Evolutionary conservation across 1,284 basidiomycete species (phyloP).

Genomic region (Psilocybe mexicana): DNA sequence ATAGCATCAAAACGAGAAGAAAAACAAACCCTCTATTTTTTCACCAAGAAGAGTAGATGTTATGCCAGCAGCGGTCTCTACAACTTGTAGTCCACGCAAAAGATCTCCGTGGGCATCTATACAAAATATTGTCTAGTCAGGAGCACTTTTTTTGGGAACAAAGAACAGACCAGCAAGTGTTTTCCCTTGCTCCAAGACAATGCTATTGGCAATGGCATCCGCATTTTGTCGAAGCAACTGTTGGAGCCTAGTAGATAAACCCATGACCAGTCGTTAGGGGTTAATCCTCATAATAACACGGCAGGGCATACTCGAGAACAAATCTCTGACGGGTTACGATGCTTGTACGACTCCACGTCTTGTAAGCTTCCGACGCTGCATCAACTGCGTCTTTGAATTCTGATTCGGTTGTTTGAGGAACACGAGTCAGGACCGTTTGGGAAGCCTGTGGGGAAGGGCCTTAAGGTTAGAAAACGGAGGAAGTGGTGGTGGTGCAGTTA

Average conservation of each 20-base stretch:
- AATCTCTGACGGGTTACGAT: constrained; percentile 88
- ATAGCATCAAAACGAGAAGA: not conserved
- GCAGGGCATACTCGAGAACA: constrained; percentile 73
- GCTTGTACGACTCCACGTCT: constrained; percentile 87
- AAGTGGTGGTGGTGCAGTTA: constrained; percentile 30
- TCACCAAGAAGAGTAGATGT: constrained; percentile 87
- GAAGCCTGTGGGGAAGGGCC: constrained; percentile 61
- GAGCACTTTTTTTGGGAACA: not conserved
- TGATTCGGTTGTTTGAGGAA: constrained; percentile 83
- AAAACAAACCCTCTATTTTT: constrained; percentile 77
- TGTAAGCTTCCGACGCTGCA: constrained; percentile 86
- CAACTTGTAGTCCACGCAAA: constrained; percentile 91
- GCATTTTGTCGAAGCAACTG: constrained; percentile 77
- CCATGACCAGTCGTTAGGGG: not conserved
- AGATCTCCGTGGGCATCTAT: constrained; percentile 93
- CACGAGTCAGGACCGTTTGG: constrained; percentile 84
- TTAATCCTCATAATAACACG: not conserved
- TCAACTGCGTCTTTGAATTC: constrained; percentile 90
- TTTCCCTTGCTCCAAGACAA: constrained; percentile 91
- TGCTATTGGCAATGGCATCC: constrained; percentile 73
- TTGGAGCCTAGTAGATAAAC: constrained; percentile 59
- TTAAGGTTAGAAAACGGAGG: constrained; percentile 1
- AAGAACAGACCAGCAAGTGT: constrained; percentile 65
- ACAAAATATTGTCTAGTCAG: constrained; percentile 5
- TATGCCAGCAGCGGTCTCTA: constrained; percentile 85